Conservation (phyloP, 768 basidiomycete genomes). For the Fomitopsis pulvina region DNA sequence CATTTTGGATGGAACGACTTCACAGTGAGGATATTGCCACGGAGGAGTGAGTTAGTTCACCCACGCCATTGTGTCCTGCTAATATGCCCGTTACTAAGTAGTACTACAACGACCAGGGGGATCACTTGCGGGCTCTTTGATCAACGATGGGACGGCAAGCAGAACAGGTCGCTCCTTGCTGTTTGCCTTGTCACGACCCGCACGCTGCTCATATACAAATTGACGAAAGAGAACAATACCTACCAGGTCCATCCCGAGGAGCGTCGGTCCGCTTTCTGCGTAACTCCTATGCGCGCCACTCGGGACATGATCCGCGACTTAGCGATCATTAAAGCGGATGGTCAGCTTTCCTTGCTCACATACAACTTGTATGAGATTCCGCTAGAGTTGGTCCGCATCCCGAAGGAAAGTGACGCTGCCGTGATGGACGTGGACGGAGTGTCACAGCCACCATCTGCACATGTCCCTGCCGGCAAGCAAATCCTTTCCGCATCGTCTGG, state of each 20-base stretch:
- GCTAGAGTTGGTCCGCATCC: conserved; percentile 1
- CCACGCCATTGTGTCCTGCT: not conserved
- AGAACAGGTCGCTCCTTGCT: conserved; percentile 46
- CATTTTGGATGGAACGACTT: conserved; percentile 68
- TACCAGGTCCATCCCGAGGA: conserved; percentile 35
- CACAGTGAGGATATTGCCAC: conserved; percentile 39
- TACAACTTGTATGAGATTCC: conserved; percentile 46
- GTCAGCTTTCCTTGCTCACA: conserved; percentile 50
- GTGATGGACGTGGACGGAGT: not conserved
- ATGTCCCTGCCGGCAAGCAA: conserved; percentile 10
- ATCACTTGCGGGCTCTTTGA: conserved; percentile 62
- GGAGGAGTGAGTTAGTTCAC: conserved; percentile 36
- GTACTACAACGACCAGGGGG: conserved; percentile 29
- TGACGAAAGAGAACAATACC: conserved; percentile 37
- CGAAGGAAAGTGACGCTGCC: not conserved
- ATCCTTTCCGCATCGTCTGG: conserved; percentile 43
- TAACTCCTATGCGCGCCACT: conserved; percentile 54
- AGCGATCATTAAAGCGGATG: conserved; percentile 53
- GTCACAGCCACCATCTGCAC: not conserved
- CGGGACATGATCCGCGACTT: conserved; percentile 63
- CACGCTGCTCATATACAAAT: conserved; percentile 38
- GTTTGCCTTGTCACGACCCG: conserved; percentile 46
- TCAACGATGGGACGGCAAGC: conserved; percentile 51
- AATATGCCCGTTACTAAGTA: conserved; percentile 1
- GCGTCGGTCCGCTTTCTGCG: conserved; percentile 41